Percentiles rank a stretch among this genome's conserved stretches.
phyloP scores from a whole-genome alignment of 106 monocot species.

The Dioscorea zingiberensis region DNA sequence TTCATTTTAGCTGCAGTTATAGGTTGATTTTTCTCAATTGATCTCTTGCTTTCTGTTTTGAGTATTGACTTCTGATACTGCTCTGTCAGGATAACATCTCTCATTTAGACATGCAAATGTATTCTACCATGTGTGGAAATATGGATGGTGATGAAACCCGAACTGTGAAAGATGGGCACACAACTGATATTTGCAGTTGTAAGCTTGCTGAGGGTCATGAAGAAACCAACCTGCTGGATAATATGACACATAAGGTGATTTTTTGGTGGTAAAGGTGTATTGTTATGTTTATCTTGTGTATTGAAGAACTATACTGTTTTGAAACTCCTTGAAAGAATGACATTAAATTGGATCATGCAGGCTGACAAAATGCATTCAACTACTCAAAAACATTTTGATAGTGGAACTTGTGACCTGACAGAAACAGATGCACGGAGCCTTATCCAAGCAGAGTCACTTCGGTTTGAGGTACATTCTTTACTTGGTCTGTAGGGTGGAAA shows the following conservation, averaged over 20 bases:
- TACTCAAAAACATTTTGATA: background rate
- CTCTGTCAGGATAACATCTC: background rate
- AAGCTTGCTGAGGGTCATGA: background rate
- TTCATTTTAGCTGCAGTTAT: too few relatives aligned
- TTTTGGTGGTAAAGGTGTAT: background rate
- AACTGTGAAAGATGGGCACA: constrained; percentile 6
- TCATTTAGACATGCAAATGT: constrained; percentile 7
- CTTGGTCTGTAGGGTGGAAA: too few relatives aligned
- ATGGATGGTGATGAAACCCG: constrained; percentile 4
- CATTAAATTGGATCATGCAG: constrained; percentile 7
- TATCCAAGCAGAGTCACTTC: constrained; percentile 40
- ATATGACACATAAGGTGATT: background rate
- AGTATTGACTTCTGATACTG: background rate
- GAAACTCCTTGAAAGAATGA: too few relatives aligned
- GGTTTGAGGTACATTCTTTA: constrained; percentile 64
- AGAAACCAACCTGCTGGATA: constrained; percentile 3
- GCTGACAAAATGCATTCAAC: constrained; percentile 5
- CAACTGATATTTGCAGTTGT: constrained; percentile 11
- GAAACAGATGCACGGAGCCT: constrained; percentile 16
- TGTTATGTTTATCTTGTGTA: too few relatives aligned
- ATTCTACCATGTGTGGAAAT: constrained; percentile 5
- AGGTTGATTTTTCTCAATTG: too few relatives aligned
- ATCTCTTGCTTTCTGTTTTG: too few relatives aligned
- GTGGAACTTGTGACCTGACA: background rate
- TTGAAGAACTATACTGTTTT: too few relatives aligned